Conservation (phyloP, 2,329 filamentous ascomycete species). For the Hansfordia pulvinata region DNA sequence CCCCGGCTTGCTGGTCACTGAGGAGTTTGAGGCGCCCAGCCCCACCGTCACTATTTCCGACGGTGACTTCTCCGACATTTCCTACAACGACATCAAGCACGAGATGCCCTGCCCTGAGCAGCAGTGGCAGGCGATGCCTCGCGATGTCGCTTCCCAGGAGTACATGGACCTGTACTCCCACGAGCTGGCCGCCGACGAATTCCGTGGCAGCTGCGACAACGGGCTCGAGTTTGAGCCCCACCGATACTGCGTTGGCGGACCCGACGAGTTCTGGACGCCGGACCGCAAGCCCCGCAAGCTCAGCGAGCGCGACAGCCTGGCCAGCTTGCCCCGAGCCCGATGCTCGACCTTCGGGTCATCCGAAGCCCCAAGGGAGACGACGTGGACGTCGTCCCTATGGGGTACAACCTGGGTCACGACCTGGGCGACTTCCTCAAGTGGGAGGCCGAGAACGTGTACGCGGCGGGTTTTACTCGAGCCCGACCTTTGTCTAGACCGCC, state of each 20-base stretch:
- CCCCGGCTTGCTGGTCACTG: constrained; percentile 22
- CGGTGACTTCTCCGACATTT: constrained; percentile 14
- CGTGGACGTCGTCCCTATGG: constrained; percentile 37
- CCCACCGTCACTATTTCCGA: constrained; percentile 14
- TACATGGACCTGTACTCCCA: too few relatives aligned
- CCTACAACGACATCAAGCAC: constrained; percentile 13
- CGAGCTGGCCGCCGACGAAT: too few relatives aligned
- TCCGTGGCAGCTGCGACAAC: too few relatives aligned
- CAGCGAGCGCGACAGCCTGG: constrained; percentile 18
- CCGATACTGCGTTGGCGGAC: constrained; percentile 5
- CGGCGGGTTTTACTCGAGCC: constrained; percentile 10
- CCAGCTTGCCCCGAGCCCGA: constrained; percentile 35
- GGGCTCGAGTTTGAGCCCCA: too few relatives aligned
- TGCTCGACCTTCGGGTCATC: constrained; percentile 30
- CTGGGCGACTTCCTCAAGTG: constrained; percentile 44
- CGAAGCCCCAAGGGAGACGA: constrained; percentile 20
- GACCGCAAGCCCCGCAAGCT: constrained; percentile 18
- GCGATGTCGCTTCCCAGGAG: constrained; percentile 5
- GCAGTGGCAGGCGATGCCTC: constrained; percentile 9
- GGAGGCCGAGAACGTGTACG: constrained; percentile 37
- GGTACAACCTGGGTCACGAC: constrained; percentile 45
- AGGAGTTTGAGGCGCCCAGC: constrained; percentile 15
- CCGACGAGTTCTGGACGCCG: constrained; percentile 19
- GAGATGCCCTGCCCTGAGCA: constrained; percentile 13
- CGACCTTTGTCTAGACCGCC: too few relatives aligned